These are phyloP conservation scores for Colletotrichum trifolii DNA, from an alignment of 2,329 filamentous ascomycete species.

Conservation along the genomic window DNA sequence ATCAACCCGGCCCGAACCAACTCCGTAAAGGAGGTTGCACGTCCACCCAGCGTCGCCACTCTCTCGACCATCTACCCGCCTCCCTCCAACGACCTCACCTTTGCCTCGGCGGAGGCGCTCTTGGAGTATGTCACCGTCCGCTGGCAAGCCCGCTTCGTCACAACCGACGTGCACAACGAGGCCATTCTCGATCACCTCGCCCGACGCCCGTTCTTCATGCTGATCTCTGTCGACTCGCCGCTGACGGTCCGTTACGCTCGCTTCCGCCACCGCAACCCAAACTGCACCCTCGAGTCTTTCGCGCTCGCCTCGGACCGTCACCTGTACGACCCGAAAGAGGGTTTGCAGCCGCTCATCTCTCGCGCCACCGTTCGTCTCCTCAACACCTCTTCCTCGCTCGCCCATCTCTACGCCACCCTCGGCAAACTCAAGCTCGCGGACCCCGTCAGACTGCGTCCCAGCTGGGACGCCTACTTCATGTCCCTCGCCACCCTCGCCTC, in stretches of 20 bases:
- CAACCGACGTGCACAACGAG: conserved; percentile 82
- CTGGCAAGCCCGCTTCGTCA: conserved; percentile 89
- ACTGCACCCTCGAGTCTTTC: conserved; percentile 64
- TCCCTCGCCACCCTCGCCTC: conserved; percentile 91
- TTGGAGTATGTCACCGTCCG: conserved; percentile 86
- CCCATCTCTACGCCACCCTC: conserved; percentile 78
- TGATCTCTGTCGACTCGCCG: conserved; percentile 92
- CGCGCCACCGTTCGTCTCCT: conserved; percentile 86
- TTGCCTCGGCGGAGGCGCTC: conserved; percentile 73
- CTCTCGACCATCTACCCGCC: conserved; percentile 63
- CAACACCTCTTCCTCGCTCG: conserved; percentile 81
- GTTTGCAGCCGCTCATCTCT: conserved; percentile 81
- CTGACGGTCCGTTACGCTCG: conserved; percentile 85
- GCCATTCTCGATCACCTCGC: conserved; percentile 78
- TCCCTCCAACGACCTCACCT: conserved; percentile 51
- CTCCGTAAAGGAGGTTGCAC: background rate
- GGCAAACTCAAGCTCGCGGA: conserved; percentile 80
- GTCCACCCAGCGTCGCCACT: conserved; percentile 60
- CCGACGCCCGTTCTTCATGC: conserved; percentile 89
- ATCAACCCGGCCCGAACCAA: conserved; percentile 1
- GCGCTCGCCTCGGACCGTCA: conserved; percentile 74
- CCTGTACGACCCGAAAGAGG: conserved; percentile 74
- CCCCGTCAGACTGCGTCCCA: conserved; percentile 82
- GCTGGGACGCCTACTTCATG: conserved; percentile 99
- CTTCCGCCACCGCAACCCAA: conserved; percentile 62